phyloP scores from a whole-genome alignment of 768 basidiomycete genomes.

The Pholiota molesta region DNA sequence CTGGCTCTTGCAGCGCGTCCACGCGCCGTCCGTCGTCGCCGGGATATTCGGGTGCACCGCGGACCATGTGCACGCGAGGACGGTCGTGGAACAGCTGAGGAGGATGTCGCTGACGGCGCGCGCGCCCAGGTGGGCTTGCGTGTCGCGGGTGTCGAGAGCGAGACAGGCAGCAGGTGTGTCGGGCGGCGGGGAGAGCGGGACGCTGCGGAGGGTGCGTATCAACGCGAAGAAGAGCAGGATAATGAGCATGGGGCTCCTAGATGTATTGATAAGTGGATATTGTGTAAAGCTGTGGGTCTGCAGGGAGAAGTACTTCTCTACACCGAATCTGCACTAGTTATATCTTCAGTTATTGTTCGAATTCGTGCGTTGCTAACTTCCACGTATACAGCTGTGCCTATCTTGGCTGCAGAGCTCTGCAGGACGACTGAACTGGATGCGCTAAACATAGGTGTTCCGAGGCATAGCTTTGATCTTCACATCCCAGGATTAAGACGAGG shows the following conservation, averaged over 20 bases:
- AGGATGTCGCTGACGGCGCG: neutral
- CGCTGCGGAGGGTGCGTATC: neutral
- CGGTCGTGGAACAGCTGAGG: neutral
- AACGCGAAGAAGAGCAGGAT: neutral
- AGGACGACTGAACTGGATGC: too few species aligned
- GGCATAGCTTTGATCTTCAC: too few species aligned
- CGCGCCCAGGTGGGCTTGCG: neutral
- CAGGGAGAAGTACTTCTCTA: too few species aligned
- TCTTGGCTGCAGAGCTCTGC: too few species aligned
- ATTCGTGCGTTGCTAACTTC: too few species aligned
- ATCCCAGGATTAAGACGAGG: too few species aligned
- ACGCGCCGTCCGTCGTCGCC: neutral
- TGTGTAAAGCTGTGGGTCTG: too few species aligned
- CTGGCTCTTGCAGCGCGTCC: neutral
- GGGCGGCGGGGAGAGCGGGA: neutral
- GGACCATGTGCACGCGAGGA: neutral
- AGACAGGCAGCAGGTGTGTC: neutral
- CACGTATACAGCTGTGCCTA: too few species aligned
- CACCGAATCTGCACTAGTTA: too few species aligned
- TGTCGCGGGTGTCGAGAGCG: neutral
- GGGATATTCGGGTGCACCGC: conserved; percentile 15
- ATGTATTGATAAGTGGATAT: too few species aligned
- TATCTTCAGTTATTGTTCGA: too few species aligned
- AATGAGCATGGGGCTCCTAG: neutral
- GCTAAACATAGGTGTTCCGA: too few species aligned